These are phyloP conservation scores for Grigorovia transvaalensis DNA, from an alignment of 805 yeast genomes.

Conservation along the genomic window DNA sequence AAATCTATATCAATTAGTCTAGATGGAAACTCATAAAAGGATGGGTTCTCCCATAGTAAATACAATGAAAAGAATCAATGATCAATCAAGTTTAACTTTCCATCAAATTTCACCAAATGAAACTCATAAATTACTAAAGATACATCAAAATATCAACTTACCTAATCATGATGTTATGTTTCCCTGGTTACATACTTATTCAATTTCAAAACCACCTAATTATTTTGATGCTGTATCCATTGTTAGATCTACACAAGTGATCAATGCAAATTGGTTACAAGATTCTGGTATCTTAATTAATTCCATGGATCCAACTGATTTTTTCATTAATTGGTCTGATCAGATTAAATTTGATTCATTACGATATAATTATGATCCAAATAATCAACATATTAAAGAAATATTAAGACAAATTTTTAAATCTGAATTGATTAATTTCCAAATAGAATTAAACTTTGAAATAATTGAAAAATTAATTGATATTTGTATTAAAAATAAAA, in stretches of 20 bases:
- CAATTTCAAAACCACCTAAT: constrained; percentile 46
- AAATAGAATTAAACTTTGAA: not conserved
- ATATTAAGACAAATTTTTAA: not conserved
- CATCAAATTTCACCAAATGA: not conserved
- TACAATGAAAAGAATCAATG: not conserved
- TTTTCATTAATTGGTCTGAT: constrained; percentile 40
- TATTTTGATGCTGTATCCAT: constrained; percentile 32
- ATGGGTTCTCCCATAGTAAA: not conserved
- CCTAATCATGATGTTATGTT: constrained; percentile 65
- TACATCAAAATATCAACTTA: constrained; percentile 17
- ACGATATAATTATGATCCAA: not conserved
- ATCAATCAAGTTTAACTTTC: not conserved
- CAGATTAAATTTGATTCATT: constrained; percentile 26
- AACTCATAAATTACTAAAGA: not conserved
- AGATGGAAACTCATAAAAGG: not conserved
- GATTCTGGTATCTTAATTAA: constrained; percentile 42
- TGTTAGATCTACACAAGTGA: constrained; percentile 21
- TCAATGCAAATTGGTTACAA: constrained; percentile 8
- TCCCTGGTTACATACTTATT: constrained; percentile 86
- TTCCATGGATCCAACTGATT: constrained; percentile 43
- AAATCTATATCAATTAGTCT: no score
- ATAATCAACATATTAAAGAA: not conserved
- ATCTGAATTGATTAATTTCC: not conserved
- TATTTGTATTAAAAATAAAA: constrained; percentile 20
- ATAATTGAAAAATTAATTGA: constrained; percentile 13